Evolutionary conservation across 2,329 filamentous ascomycete genomes (phyloP), one percentile per base, ranked within the genome.

Genomic region (Seiridium cupressi): DNA sequence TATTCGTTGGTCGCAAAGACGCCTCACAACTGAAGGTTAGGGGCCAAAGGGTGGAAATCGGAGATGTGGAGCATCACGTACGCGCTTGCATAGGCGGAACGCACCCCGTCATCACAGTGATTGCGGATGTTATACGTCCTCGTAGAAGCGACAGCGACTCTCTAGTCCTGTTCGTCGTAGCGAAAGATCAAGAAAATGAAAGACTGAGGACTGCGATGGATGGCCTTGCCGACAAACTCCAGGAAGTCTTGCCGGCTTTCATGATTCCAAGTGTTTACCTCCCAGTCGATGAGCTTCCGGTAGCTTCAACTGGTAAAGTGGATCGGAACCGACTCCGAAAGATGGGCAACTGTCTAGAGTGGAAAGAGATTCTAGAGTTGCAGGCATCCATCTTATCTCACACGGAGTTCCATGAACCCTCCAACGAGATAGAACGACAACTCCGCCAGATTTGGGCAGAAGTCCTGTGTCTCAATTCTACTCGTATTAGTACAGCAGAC

Each of bases 1-100:
- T 61, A 62, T 75, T 48, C 13, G 35, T 59, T 3, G 44, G 55
- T 13, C 55, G 60, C 26, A 59, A 58, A 44, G 49, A 61, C 51
- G 53, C 40, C 11, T 26, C 18, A 26, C 56, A 61, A 35, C 11
- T 57, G 38, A 61, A 61, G 36, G 32, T 61, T 2, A 38, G 60
- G 7, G 60, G 60, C 1, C 60, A 58, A 38, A 35, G 60, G 10
- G 44, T 61, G 3, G 60, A 61, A 44, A 35, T 58, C 18, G 44
- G 32, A 18, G 59, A 61, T 38, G 46, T 61, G 9, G 59, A 61
- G 42, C 40, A 34, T 31, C 11, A 32, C 31, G 51, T 44, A 10
- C 35, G 38, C 38, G 38, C 13, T 18, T 53, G 7, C 5, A 5
- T 9, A 32, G 34, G 18, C 18, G 31, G 13, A 36, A 36, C 18